These are phyloP conservation scores for Debaryomycetaceae sp. DNA, from an alignment of 1,139 yeast genomes.

Conservation along the genomic window DNA sequence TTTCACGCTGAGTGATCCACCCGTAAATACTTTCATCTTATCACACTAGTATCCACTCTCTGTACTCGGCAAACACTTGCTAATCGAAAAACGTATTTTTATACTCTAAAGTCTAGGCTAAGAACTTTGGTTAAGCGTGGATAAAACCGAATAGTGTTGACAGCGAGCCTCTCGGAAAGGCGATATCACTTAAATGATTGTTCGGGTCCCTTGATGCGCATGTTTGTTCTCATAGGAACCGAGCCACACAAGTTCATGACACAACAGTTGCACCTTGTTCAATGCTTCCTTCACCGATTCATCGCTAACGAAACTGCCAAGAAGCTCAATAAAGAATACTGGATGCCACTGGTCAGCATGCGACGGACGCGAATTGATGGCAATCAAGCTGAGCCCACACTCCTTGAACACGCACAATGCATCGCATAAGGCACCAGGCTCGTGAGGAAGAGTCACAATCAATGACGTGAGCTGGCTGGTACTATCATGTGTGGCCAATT, in stretches of 20 bases:
- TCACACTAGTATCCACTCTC: no score
- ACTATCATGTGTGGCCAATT: constrained; percentile 2
- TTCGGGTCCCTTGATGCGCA: constrained; percentile 10
- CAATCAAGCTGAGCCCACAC: constrained; percentile 52
- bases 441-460: constrained; percentile 56
- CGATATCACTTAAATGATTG: no score
- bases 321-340: constrained; percentile 65
- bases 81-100: no score
- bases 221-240: constrained; percentile 26
- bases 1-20: no score
- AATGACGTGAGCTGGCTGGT: constrained; percentile 34
- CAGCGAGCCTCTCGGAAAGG: no score
- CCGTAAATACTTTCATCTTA: no score
- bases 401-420: constrained; percentile 51
- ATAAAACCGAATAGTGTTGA: no score
- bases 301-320: constrained; percentile 18
- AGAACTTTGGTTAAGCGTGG: no score
- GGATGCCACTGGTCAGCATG: constrained; percentile 66
- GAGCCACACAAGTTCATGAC: constrained; percentile 24
- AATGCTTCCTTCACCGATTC: constrained; percentile 11
- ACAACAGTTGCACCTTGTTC: constrained; percentile 10
- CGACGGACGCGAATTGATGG: constrained; percentile 69
- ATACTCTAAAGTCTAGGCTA: no score
- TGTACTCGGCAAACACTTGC: no score
- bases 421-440: constrained; percentile 67